Percentiles rank a stretch among this genome's conserved stretches.
Evolutionary conservation across 495 filamentous ascomycete species (phyloP).

Genomic region (Jackrogersella multiformis): DNA sequence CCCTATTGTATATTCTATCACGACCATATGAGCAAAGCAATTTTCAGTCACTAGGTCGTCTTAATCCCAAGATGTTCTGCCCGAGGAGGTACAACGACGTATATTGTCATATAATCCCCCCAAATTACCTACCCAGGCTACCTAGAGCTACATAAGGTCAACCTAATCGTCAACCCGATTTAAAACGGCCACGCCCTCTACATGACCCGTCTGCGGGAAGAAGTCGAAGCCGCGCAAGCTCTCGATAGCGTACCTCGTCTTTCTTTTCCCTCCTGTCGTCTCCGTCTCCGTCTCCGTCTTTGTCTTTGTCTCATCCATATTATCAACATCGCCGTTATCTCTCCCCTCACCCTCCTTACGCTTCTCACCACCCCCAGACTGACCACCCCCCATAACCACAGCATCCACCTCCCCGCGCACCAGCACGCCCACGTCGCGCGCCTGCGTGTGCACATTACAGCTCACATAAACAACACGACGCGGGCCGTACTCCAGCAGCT

Average conservation of each 20-base stretch:
- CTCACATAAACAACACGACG: conserved; percentile 88
- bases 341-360: too few species aligned
- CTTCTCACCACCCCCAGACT: conserved; percentile 34
- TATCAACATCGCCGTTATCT: background rate
- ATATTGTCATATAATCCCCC: too few species aligned
- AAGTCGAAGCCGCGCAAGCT: conserved; percentile 95
- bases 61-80: too few species aligned
- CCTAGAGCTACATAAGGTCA: background rate
- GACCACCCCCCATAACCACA: conserved; percentile 33
- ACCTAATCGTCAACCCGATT: conserved; percentile 55
- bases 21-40: background rate
- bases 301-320: background rate
- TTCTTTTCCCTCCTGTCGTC: conserved; percentile 44
- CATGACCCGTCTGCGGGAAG: conserved; percentile 97
- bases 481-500: conserved; percentile 80
- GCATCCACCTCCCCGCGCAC: conserved; percentile 69
- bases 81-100: too few species aligned
- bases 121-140: background rate
- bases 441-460: conserved; percentile 98
- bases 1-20: background rate
- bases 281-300: conserved; percentile 10
- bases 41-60: too few species aligned
- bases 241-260: conserved; percentile 83
- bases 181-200: conserved; percentile 91
- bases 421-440: conserved; percentile 85